phyloP scores from a whole-genome alignment of 257 asterid genomes.

The Ajuga chamaepitys region DNA sequence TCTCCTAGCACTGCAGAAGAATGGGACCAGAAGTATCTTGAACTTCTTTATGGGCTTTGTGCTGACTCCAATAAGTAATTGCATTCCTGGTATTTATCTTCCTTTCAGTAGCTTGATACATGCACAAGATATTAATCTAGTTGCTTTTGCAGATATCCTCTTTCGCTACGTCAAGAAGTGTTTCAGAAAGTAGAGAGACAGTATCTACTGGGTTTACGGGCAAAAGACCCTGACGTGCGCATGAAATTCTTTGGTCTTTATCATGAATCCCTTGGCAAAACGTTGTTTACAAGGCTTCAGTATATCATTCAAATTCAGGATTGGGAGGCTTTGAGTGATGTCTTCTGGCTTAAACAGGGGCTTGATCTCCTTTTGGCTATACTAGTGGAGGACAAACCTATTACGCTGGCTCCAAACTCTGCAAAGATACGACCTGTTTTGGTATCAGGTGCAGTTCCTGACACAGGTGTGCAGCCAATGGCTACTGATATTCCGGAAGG shows the following conservation, averaged over 20 bases:
- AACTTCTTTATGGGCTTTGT: conserved; percentile 89
- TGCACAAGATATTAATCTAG: conserved; percentile 11
- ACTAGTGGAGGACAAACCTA: conserved; percentile 87
- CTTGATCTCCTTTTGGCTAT: conserved; percentile 98
- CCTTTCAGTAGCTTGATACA: conserved; percentile 9
- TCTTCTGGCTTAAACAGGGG: conserved; percentile 98
- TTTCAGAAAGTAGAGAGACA: conserved; percentile 98
- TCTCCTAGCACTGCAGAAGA: conserved; percentile 58
- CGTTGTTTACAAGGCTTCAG: conserved; percentile 85
- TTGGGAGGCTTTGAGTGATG: conserved; percentile 98
- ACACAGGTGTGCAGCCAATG: conserved; percentile 76
- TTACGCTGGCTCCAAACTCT: conserved; percentile 92
- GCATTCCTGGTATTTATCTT: background rate
- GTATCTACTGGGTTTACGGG: conserved; percentile 85
- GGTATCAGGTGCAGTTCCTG: conserved; percentile 43
- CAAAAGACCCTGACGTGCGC: conserved; percentile 82
- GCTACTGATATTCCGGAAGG: conserved; percentile 63
- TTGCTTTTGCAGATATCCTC: conserved; percentile 63
- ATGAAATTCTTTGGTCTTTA: conserved; percentile 76
- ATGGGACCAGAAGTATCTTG: conserved; percentile 92
- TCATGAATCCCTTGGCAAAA: conserved; percentile 85
- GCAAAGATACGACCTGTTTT: conserved; percentile 84
- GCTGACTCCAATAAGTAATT: conserved; percentile 85
- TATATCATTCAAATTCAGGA: conserved; percentile 92
- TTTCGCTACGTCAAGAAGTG: conserved; percentile 75